Conservation (phyloP, 2,329 filamentous ascomycete species). For the Fusarium foetens region DNA sequence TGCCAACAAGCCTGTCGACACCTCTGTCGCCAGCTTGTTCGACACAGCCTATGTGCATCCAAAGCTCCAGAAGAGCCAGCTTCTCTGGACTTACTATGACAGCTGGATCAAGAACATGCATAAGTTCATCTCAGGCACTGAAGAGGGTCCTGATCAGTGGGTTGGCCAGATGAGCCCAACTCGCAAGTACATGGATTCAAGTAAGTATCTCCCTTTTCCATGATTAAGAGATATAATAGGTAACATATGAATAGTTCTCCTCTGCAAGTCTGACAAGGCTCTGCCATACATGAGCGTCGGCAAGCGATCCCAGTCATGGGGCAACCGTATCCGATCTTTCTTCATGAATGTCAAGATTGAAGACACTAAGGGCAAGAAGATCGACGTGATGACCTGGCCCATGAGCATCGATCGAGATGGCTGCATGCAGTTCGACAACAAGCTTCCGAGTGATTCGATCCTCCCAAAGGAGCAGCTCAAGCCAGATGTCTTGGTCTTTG, state of each 20-base stretch:
- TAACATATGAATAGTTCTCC: conserved; percentile 50
- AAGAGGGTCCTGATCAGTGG: conserved; percentile 59
- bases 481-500: conserved; percentile 58
- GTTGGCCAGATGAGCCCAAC: conserved; percentile 55
- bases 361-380: conserved; percentile 52
- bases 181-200: conserved; percentile 50
- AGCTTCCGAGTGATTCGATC: conserved; percentile 40
- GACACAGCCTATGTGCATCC: conserved; percentile 63
- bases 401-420: conserved; percentile 50
- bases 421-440: conserved; percentile 49
- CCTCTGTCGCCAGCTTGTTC: conserved; percentile 59
- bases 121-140: conserved; percentile 57
- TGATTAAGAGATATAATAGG: not conserved
- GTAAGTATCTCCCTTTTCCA: conserved; percentile 32
- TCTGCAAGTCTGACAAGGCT: conserved; percentile 56
- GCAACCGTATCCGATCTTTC: conserved; percentile 50
- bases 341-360: conserved; percentile 54
- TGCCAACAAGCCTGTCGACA: conserved; percentile 58
- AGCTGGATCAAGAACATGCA: conserved; percentile 56
- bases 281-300: conserved; percentile 56
- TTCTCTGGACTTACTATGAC: conserved; percentile 60
- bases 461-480: conserved; percentile 45
- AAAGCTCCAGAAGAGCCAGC: conserved; percentile 53
- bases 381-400: conserved; percentile 59
- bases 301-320: conserved; percentile 47